phyloP scores from a whole-genome alignment of 2,329 filamentous ascomycete genomes.

The Sodiomyces alkalinus region DNA sequence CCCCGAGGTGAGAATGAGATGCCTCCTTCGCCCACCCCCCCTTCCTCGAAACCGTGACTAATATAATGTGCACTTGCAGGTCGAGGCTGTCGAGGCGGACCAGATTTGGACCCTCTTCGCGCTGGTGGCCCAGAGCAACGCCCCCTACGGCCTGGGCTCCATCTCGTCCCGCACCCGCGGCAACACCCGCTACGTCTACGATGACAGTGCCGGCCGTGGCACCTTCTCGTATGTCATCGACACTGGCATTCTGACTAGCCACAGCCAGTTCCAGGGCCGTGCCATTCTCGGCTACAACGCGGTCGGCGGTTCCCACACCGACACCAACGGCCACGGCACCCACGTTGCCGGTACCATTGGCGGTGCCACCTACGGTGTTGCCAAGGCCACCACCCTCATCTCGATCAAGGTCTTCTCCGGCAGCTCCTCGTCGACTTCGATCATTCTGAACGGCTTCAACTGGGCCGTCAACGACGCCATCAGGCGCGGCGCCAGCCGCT shows the following conservation, averaged over 20 bases:
- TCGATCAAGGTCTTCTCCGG: conserved; percentile 29
- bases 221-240: conserved; percentile 25
- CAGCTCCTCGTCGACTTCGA: conserved; percentile 9
- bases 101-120: conserved; percentile 3
- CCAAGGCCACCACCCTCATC: conserved; percentile 26
- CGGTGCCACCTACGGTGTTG: conserved; percentile 27
- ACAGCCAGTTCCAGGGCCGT: conserved; percentile 19
- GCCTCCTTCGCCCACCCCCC: background rate
- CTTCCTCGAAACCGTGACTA: conserved; percentile 4
- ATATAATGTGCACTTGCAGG: conserved; percentile 1
- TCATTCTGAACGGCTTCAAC: conserved; percentile 10
- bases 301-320: conserved; percentile 13
- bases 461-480: conserved; percentile 13
- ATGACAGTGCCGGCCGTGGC: conserved; percentile 17
- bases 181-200: conserved; percentile 15
- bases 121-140: conserved; percentile 15
- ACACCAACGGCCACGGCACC: conserved; percentile 29
- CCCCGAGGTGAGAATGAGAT: conserved; percentile 19
- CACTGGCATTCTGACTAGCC: conserved; percentile 17
- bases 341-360: conserved; percentile 30
- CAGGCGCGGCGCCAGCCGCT: conserved; percentile 9
- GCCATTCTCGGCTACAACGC: conserved; percentile 9
- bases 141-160: conserved; percentile 28
- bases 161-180: conserved; percentile 18
- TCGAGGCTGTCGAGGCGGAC: conserved; percentile 4